Evolutionary conservation across 2,329 filamentous ascomycete genomes (phyloP).

Genomic region (Talaromyces rugulosus): DNA sequence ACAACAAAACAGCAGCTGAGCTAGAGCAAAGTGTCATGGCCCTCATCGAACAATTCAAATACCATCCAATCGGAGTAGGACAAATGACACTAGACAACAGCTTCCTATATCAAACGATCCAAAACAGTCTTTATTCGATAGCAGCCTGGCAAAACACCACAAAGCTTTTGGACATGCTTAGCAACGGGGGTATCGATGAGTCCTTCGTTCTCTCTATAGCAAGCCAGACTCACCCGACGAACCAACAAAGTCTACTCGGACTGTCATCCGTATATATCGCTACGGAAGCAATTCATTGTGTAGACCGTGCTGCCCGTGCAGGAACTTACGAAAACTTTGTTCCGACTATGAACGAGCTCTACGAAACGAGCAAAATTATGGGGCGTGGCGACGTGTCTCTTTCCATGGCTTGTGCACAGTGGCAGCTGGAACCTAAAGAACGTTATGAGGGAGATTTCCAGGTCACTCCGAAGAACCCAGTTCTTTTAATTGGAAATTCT

Average conservation of each 20-base stretch:
- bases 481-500: slow-evolving; percentile 23
- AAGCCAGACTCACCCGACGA: neutral
- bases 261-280: neutral
- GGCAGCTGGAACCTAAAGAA: slow-evolving; percentile 21
- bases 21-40: neutral
- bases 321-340: slow-evolving; percentile 1
- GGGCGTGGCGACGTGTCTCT: slow-evolving; percentile 10
- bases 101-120: neutral
- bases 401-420: slow-evolving; percentile 14
- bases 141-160: neutral
- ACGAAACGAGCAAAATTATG: neutral
- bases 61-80: neutral
- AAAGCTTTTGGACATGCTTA: neutral
- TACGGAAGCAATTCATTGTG: slow-evolving; percentile 4
- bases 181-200: neutral
- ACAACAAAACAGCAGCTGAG: neutral
- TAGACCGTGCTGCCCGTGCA: neutral
- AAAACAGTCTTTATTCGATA: neutral
- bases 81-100: neutral
- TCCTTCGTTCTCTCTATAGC: neutral
- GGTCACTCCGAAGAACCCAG: slow-evolving; percentile 20
- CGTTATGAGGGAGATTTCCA: slow-evolving; percentile 21
- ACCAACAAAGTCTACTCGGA: neutral
- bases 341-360: neutral
- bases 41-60: neutral